Base-by-base conservation (phyloP, 345 rosid species). In the Streptanthus diversifolius region DNA sequence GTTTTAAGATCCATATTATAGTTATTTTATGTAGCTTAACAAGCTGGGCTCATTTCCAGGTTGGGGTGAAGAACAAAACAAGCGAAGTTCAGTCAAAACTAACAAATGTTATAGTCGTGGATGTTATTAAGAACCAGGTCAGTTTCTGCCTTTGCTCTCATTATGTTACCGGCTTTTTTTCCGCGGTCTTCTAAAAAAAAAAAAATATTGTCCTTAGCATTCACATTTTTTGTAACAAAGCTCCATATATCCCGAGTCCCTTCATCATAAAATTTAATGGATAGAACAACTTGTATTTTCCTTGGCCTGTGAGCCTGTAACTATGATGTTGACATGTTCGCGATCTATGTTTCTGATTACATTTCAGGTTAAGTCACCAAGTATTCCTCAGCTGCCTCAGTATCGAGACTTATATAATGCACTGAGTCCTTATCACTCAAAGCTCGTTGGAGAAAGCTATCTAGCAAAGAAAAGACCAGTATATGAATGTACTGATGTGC, bases 371-470 rank as follows among this genome's bases (percentile, higher is more conserved):
- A 93, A 88, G 81, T 77, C 96, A 55, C 74, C 89, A 21, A 74
- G 85, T 55, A 77, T 89, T 47, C 98, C 97, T 24, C 97, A 89
- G 75, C 84, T 93, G 51, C 97, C 98, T 60, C 81, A 83, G 60
- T 89, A 87, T 68, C 88, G 81, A 79, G 90, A 91, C 80, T 82
- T 91, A 59, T 81, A 82, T 51, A 79, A 90, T 60, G 80, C 82
- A 56, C 79, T 93, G 63, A 83, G 89, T 79, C 85, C 96, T 63
- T 85, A 84, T 72, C 91, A 91, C 70, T 77, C 98, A 17, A 85
- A 83, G 84, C 97, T 91, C 30, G 97, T 91, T 2, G 98, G 98
- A 49, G 96, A 91, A 84, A 93, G 95, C 81, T 93, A 81, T 74
- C 82, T 89, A 82, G 97, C 89, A 43, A 89, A 78, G 84, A 93